phyloP scores from a whole-genome alignment of 768 basidiomycete genomes.

The Mycena latifolia region DNA sequence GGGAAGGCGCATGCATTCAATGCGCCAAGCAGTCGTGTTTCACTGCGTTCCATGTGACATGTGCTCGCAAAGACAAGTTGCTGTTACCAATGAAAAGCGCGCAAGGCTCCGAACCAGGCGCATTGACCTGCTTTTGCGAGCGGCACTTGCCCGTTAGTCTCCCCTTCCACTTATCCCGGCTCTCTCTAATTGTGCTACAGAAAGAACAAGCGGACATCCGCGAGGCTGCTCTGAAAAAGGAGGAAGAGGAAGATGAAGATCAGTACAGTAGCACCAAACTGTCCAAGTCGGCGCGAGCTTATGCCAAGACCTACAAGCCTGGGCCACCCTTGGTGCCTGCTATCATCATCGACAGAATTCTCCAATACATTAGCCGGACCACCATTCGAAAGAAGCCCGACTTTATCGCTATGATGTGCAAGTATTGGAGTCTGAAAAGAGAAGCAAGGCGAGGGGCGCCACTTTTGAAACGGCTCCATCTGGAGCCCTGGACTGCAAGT shows the following conservation, averaged over 20 bases:
- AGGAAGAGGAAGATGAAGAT: constrained; percentile 57
- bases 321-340: constrained; percentile 94
- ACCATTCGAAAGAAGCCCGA: constrained; percentile 80
- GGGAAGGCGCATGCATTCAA: constrained; percentile 92
- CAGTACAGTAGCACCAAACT: constrained; percentile 55
- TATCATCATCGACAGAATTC: constrained; percentile 84
- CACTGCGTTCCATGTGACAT: constrained; percentile 94
- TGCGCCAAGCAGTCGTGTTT: constrained; percentile 93
- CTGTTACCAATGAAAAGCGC: constrained; percentile 90
- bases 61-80: constrained; percentile 88
- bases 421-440: constrained; percentile 98
- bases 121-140: constrained; percentile 88
- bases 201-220: constrained; percentile 78
- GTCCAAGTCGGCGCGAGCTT: constrained; percentile 89
- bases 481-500: constrained; percentile 97
- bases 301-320: constrained; percentile 91
- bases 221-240: constrained; percentile 63
- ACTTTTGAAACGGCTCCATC: constrained; percentile 89
- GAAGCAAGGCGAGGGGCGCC: constrained; percentile 95
- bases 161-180: not conserved
- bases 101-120: constrained; percentile 78
- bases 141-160: constrained; percentile 87
- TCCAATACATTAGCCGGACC: constrained; percentile 79
- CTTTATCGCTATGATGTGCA: constrained; percentile 82
- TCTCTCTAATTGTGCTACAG: constrained; percentile 48